Evolutionary conservation across 805 yeast species (phyloP).

Genomic region (Starmerella apis): DNA sequence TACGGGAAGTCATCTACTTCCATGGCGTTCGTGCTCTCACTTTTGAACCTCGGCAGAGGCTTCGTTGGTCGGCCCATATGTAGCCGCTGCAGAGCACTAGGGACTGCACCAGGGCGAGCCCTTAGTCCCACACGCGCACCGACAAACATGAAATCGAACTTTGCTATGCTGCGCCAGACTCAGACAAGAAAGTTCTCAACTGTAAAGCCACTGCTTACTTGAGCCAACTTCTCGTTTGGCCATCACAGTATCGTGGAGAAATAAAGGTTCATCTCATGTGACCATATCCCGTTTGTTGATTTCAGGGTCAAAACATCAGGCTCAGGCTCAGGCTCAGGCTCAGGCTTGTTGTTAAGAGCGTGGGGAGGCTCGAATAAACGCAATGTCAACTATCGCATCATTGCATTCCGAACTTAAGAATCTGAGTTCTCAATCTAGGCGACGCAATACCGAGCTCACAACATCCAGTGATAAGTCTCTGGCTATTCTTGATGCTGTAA

Average conservation of each 20-base stretch:
- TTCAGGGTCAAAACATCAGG: no score
- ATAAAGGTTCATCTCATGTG: no score
- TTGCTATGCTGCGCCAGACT: neutral
- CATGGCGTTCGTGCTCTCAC: slow-evolving; percentile 10
- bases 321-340: no score
- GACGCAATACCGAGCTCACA: slow-evolving; percentile 60
- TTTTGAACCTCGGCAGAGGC: slow-evolving; percentile 9
- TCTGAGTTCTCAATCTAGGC: slow-evolving; percentile 57
- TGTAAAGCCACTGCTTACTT: neutral
- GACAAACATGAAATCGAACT: neutral
- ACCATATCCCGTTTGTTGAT: neutral
- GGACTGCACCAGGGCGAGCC: neutral
- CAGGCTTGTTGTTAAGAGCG: neutral
- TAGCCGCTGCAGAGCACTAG: neutral
- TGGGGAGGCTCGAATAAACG: neutral
- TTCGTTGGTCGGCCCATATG: neutral
- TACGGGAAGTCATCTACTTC: slow-evolving; percentile 22
- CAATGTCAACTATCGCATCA: slow-evolving; percentile 20
- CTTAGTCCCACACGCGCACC: slow-evolving; percentile 2
- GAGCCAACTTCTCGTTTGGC: neutral
- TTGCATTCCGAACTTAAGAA: slow-evolving; percentile 49
- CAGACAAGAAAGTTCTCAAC: neutral
- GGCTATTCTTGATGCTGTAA: slow-evolving; percentile 16
- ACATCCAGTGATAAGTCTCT: slow-evolving; percentile 27
- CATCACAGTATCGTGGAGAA: no score